These are phyloP conservation scores for Exophiala sp. DNA, from an alignment of 2,329 filamentous ascomycete genomes.

Conservation along the genomic window DNA sequence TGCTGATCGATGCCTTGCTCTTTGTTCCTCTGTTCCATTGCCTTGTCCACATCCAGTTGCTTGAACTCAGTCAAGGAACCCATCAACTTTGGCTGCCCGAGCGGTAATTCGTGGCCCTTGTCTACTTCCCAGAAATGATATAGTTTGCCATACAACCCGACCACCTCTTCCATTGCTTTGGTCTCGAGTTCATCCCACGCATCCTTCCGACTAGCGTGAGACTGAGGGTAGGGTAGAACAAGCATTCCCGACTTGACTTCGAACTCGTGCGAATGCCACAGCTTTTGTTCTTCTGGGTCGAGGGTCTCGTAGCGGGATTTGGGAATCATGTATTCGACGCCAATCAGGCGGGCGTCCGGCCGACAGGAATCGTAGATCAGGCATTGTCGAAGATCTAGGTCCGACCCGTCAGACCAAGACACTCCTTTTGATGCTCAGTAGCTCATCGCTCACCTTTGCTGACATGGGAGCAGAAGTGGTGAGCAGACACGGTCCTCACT, in stretches of 20 bases:
- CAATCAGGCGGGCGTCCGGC: slow-evolving; percentile 66
- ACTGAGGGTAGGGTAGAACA: slow-evolving; percentile 60
- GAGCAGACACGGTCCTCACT: slow-evolving; percentile 64
- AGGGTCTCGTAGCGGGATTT: slow-evolving; percentile 62
- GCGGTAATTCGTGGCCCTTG: slow-evolving; percentile 46
- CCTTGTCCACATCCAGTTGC: slow-evolving; percentile 32
- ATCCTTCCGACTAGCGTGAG: slow-evolving; percentile 43
- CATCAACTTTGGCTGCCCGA: slow-evolving; percentile 59
- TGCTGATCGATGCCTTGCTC: slow-evolving; percentile 49
- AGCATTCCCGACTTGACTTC: slow-evolving; percentile 75
- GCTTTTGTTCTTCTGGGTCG: slow-evolving; percentile 56
- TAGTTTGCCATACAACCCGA: slow-evolving; percentile 72
- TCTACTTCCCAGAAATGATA: slow-evolving; percentile 87
- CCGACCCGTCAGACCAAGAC: neutral
- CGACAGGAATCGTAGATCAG: slow-evolving; percentile 71
- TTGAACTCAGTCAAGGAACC: slow-evolving; percentile 47
- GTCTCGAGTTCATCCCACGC: slow-evolving; percentile 73
- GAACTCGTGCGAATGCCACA: slow-evolving; percentile 48
- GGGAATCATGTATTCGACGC: slow-evolving; percentile 78
- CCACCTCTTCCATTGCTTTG: slow-evolving; percentile 70
- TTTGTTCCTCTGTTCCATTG: slow-evolving; percentile 48
- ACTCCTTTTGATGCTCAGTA: no score
- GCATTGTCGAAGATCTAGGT: slow-evolving; percentile 68
- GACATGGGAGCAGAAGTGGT: slow-evolving; percentile 79
- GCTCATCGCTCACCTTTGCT: slow-evolving; percentile 47